Conservation (phyloP, 257 asterid species). For the Pogostemon cablin region DNA sequence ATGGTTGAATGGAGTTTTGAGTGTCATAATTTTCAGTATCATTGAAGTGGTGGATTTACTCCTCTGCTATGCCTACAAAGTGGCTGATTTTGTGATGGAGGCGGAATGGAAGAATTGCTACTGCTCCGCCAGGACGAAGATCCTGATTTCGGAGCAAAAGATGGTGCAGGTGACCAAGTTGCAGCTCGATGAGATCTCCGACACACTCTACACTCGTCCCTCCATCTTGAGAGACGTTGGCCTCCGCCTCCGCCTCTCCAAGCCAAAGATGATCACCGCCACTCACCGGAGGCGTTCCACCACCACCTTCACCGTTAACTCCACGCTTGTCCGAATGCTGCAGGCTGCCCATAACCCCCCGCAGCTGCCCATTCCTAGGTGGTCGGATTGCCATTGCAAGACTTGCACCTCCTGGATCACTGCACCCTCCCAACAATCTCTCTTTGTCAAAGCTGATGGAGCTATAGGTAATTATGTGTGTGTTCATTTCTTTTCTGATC, state of each 20-base stretch:
- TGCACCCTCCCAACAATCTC: constrained; percentile 48
- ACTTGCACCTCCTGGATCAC: constrained; percentile 76
- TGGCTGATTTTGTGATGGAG: constrained; percentile 63
- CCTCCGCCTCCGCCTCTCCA: constrained; percentile 33
- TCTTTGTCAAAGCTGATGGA: constrained; percentile 73
- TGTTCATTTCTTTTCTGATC: too few relatives aligned
- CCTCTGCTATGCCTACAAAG: constrained; percentile 62
- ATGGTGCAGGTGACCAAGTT: constrained; percentile 58
- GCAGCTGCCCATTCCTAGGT: constrained; percentile 49
- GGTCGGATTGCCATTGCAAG: constrained; percentile 93
- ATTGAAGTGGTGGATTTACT: constrained; percentile 69
- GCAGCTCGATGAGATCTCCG: constrained; percentile 84
- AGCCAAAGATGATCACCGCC: constrained; percentile 50
- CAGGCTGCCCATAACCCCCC: constrained; percentile 47
- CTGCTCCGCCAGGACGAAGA: constrained; percentile 31
- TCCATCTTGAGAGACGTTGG: constrained; percentile 21
- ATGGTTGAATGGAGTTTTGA: constrained; percentile 51
- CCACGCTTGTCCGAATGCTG: constrained; percentile 76
- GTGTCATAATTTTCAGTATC: constrained; percentile 55
- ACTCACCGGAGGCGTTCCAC: constrained; percentile 27
- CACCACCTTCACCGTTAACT: constrained; percentile 48
- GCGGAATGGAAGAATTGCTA: constrained; percentile 92
- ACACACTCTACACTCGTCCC: constrained; percentile 80
- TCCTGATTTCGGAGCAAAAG: constrained; percentile 44
- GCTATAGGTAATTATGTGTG: constrained; percentile 51